Base-by-base conservation (phyloP, 345 rosid species). In the Citrus hindsii region DNA sequence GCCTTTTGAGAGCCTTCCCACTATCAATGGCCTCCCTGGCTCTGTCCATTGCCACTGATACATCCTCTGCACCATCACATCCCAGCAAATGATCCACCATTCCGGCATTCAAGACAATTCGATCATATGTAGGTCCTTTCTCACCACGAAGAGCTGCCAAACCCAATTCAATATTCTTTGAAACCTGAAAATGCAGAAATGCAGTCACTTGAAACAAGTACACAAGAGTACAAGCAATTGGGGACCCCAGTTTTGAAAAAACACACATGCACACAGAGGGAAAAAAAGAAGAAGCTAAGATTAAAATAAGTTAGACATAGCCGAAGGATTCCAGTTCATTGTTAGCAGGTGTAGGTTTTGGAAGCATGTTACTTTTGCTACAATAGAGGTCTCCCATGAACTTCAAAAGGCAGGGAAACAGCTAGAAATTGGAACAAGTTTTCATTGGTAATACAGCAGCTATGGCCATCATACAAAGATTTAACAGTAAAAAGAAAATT, bases 21-120 rank as follows among this genome's bases (percentile, higher is more conserved):
- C 97, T 92, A 70, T 96, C 92, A 63, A 96, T 94, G 85, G 97
- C 97, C 83, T 91, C 98, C 56, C 90, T 92, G 37, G 98, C 97
- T 82, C 99, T 89, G n/a, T 90, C 95, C 76, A 91, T 76, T 22
- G 98, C 97, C 7, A 72, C 22, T 35, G 84, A 76, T 38, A 87
- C 79, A 65, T 93, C 94, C 48, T 92, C 98, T 24, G 94, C 98
- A 5, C 92, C 98, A 55, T 90, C 90, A 56, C 97, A 89, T 85
- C 98, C 96, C 63, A 93, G 82, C 80, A 96, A 80, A 85, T 96
- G 97, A 85, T 96, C 99, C 75, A 89, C 92, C 77, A 96, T 89
- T 82, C 92, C 99, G 10, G 99, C 99, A 79, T 91, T 96, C 60
- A 94, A 75, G 46, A 96, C 89, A 25, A 94, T 92, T 74, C 97